Percentiles rank a stretch among this genome's conserved stretches.
Evolutionary conservation across 129 eudicot genomes (phyloP).

Genomic region (Apium graveolens): DNA sequence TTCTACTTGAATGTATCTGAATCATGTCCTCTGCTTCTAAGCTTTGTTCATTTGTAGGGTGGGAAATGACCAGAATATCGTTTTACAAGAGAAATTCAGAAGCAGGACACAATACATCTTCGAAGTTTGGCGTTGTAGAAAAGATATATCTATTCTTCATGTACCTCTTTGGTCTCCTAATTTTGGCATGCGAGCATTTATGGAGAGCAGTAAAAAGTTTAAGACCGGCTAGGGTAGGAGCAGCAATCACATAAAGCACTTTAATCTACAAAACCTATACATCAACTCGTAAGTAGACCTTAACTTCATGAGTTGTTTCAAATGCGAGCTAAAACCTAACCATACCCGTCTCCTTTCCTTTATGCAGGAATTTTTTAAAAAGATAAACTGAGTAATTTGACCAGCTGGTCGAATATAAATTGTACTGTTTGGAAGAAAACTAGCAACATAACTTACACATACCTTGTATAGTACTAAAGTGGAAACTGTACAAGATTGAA

Average conservation of each 20-base stretch:
- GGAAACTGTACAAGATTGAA: neutral
- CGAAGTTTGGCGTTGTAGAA: slow-evolving; percentile 21
- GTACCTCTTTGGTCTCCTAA: slow-evolving; percentile 56
- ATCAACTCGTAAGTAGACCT: slow-evolving; percentile 25
- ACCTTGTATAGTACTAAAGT: neutral
- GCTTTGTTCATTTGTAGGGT: slow-evolving; percentile 31
- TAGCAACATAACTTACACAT: neutral
- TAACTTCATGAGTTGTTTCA: neutral
- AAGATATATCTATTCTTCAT: slow-evolving; percentile 35
- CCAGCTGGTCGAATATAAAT: neutral
- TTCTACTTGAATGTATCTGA: neutral
- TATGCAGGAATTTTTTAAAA: neutral
- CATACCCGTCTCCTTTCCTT: neutral
- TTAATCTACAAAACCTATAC: neutral
- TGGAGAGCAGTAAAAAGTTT: slow-evolving; percentile 47
- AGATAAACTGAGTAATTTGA: neutral
- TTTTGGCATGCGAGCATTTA: slow-evolving; percentile 39
- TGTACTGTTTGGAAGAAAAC: neutral
- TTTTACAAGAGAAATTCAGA: slow-evolving; percentile 25
- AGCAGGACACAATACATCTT: slow-evolving; percentile 32
- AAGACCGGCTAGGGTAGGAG: slow-evolving; percentile 61
- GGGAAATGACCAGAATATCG: slow-evolving; percentile 26
- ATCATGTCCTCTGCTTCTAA: neutral
- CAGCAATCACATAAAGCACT: slow-evolving; percentile 31
- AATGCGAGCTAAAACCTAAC: neutral